Base-by-base conservation (phyloP, 345 rosid genomes). In the Bruguiera parviflora region DNA sequence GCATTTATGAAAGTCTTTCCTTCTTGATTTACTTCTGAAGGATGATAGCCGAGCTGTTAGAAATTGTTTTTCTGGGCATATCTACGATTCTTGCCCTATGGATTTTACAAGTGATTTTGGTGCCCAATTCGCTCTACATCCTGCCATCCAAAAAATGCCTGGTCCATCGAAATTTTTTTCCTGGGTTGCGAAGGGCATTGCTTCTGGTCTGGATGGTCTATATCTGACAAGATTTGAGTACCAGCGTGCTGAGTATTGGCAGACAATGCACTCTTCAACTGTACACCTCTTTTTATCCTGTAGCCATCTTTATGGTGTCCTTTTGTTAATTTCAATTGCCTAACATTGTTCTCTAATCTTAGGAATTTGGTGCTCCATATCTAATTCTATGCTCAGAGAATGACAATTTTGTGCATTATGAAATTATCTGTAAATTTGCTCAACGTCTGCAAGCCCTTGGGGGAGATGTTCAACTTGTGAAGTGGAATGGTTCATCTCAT, bases 191-290 rank as follows among this genome's bases (percentile, higher is more conserved):
- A 95, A 85, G 81, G 92, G 93, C 32, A 69, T 95, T 70, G 71
- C 90, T 65, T 88, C 93, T 39, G 85, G 92, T 70, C 85, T 95
- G 21, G 96, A 88, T 74, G 85, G 96, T 75, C 74, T 95, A 67
- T 87, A 85, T 79, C 87, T 95, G 67, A 95, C 97, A 18, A 86
- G 89, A 67, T 92, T 92, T 72, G 97, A 88, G 43, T 79, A 84
- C 55, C 96, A 92, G 79, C 96, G 93, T 28, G 79, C 82, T 55
- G 96, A 90, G 81, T 95, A 92, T 76, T 92, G 99, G 99, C 89
- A 82, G 72, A 80, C 83, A 31, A 82, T 92, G 57, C 85, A 85
- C 80, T 84, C 92, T 58, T 92, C 99, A 3, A 84, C 81, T 67
- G 99, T 95, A 80, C 87, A 92, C 86, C 69, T 69, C 67, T 66